Evolutionary conservation across 306 rosid species (phyloP).

Genomic region (Astragalus glycyphyllos): DNA sequence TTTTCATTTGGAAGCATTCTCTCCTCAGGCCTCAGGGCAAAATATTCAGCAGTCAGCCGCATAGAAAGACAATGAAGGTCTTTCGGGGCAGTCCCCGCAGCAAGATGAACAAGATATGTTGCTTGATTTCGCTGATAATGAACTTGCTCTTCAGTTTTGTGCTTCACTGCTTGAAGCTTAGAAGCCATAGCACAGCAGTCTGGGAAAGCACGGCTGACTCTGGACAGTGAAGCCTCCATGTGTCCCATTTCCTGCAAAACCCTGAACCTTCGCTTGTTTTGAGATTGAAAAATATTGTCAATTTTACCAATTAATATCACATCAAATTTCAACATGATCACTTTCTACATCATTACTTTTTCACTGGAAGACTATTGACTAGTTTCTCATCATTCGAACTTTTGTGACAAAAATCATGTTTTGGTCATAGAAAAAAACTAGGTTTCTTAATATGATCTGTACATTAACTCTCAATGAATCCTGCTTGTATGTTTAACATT

Average conservation of each 20-base stretch:
- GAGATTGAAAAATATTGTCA: constrained; percentile 33
- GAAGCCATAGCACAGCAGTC: constrained; percentile 41
- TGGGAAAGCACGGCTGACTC: constrained; percentile 35
- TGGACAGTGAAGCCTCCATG: constrained; percentile 44
- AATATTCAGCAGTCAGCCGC: constrained; percentile 45
- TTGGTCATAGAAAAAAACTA: constrained; percentile 18
- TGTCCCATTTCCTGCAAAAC: constrained; percentile 46
- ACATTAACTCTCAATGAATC: constrained; percentile 19
- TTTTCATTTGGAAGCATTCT: constrained; percentile 43
- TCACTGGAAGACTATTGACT: constrained; percentile 13
- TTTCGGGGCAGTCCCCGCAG: constrained; percentile 42
- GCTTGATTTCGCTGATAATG: constrained; percentile 39
- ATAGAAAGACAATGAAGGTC: constrained; percentile 47
- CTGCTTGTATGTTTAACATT: constrained; percentile 4
- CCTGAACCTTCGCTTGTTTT: constrained; percentile 41
- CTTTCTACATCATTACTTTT: constrained; percentile 4
- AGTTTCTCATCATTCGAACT: constrained; percentile 24
- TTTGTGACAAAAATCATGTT: not conserved
- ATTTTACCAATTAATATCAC: not conserved
- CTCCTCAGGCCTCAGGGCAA: constrained; percentile 40
- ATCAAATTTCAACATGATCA: constrained; percentile 29
- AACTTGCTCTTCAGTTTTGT: constrained; percentile 40
- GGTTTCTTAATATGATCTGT: constrained; percentile 20
- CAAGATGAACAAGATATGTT: constrained; percentile 45
- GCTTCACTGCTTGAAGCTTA: constrained; percentile 41